Base-by-base conservation (phyloP, 2,329 filamentous ascomycete species). In the Scytalidium sp. region DNA sequence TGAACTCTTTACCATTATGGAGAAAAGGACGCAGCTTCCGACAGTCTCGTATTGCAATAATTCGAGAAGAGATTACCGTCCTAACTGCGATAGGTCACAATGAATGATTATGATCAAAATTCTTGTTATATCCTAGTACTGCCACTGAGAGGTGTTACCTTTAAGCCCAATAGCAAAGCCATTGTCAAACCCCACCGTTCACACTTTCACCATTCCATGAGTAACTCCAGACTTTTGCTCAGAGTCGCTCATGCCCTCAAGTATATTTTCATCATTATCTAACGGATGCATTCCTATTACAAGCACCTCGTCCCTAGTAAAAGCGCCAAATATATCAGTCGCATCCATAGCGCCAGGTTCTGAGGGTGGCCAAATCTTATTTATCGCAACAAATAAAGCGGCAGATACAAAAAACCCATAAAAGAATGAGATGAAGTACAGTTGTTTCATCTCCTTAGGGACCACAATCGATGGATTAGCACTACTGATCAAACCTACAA, bases 401-500 rank as follows among this genome's bases (percentile, higher is more conserved):
- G 54, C 55, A 2, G 54, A 60, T 25, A 58, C 54, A 27, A 49
- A 36, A 11, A 59, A 22, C 46, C 73, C 73, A 11, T 72, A 63
- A 7, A 75, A 63, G 52, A 69, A 74, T 0, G 69, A 67, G n/a
- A 74, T 58, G 47, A 73, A 69, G 57, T 72, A 73, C 2, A 74
- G 50, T 19, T 66, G 58, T 3, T 64, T 67, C 56, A 67, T 70
- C 19, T 62, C 65, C 13, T 60, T 55, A 17, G 65, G 60, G 21
- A 65, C 55, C 39, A 39, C 9, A 47, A 44, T 39, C n/a, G 51
- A 42, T 39, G 57, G 22, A 23, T 49, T 54, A 6, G 55, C 52
- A 13, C 45, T 46, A 44, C 60, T 56, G 47, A 66, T 58, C 47
- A 61, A 63, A 22, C 64, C 64, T 22, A 64, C 61, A 27, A 67